Evolutionary conservation across 2,329 filamentous ascomycete species (phyloP).

Genomic region (Colletotrichum sp.): DNA sequence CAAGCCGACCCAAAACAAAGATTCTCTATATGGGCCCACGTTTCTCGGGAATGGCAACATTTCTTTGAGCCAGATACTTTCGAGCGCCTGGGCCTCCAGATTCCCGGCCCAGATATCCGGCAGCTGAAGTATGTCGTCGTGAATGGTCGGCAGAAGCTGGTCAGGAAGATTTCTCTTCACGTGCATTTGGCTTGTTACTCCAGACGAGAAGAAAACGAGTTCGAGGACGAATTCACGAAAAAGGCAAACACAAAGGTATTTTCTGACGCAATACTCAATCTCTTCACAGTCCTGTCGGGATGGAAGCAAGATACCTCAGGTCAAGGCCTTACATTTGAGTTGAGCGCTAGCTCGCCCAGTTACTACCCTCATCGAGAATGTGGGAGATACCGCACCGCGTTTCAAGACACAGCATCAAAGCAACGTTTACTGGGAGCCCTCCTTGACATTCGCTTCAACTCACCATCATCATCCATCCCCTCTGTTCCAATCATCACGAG

Average conservation of each 20-base stretch:
- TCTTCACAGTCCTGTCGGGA: background rate
- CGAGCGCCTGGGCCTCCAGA: background rate
- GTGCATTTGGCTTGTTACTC: background rate
- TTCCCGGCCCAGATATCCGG: background rate
- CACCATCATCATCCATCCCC: fast-evolving
- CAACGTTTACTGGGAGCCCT: background rate
- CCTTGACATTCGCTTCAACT: background rate
- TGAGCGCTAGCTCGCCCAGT: background rate
- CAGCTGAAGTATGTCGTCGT: background rate
- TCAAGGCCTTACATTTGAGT: background rate
- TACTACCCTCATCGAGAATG: background rate
- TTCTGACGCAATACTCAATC: background rate
- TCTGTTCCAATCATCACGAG: background rate
- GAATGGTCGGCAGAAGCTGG: background rate
- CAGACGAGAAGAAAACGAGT: background rate
- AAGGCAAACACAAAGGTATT: background rate
- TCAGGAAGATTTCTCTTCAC: background rate
- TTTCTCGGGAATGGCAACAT: background rate
- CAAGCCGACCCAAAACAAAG: background rate
- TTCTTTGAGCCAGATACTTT: background rate
- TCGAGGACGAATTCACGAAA: background rate
- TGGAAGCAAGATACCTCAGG: background rate
- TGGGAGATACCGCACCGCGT: no score
- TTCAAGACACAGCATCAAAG: background rate
- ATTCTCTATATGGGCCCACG: background rate